These are phyloP conservation scores for Oryza glaberrima DNA, from an alignment of 176 grass and related monocot genomes.

Conservation along the genomic window DNA sequence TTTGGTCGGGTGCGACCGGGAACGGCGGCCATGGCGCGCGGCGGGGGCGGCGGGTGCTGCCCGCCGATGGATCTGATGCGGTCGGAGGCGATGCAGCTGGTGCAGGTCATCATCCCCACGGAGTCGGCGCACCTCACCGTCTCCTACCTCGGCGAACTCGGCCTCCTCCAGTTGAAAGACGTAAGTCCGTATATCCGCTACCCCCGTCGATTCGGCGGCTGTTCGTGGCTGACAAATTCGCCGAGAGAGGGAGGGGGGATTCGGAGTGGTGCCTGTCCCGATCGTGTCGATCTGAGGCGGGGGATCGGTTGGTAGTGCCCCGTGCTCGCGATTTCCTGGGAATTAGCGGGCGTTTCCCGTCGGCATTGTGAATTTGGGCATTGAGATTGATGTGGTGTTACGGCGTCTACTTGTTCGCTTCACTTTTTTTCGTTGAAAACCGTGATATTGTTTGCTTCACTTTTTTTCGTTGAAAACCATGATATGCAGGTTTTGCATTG, in stretches of 20 bases:
- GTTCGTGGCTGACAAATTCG: not conserved
- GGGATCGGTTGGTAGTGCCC: not conserved
- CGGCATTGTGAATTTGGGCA: constrained; percentile 31
- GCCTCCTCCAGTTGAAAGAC: constrained; percentile 98
- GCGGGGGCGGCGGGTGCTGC: constrained; percentile 75
- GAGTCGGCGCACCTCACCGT: constrained; percentile 83
- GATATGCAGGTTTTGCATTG: constrained; percentile 13
- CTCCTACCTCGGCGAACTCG: constrained; percentile 91
- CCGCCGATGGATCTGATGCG: constrained; percentile 97
- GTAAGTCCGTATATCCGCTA: constrained; percentile 39
- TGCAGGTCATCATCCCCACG: constrained; percentile 92
- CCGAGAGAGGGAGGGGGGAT: not conserved
- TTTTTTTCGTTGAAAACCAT: constrained; percentile 10
- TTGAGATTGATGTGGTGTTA: not conserved
- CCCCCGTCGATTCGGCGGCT: constrained; percentile 7
- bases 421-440: constrained; percentile 9
- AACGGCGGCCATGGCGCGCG: constrained; percentile 43
- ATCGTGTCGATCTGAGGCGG: constrained; percentile 15
- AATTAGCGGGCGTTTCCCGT: not conserved
- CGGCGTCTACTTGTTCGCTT: not conserved
- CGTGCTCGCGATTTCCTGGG: constrained; percentile 12
- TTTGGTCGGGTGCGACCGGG: not conserved
- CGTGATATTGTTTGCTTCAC: not conserved
- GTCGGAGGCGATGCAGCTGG: constrained; percentile 96
- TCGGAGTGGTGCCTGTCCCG: not conserved